Evolutionary conservation across 2,329 filamentous ascomycete genomes (phyloP), one percentile per base, ranked within the genome.

Genomic region (Harringtonia lauricola): DNA sequence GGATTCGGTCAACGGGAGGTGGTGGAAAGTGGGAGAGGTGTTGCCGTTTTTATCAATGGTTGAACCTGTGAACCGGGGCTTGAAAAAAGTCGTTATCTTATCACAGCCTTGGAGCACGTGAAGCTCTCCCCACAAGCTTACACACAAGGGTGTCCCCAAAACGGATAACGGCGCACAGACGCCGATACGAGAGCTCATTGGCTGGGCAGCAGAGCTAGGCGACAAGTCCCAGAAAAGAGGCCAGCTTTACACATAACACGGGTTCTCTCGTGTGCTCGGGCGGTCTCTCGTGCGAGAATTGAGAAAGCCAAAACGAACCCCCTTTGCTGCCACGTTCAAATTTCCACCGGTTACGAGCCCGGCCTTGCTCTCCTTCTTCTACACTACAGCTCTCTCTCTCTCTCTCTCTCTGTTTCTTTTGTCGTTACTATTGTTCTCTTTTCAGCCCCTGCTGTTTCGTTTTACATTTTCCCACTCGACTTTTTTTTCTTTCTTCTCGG

Each of bases 151-250:
- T 15, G 31, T 15, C 7, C 14, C 31, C 13, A 33, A 6, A 15
- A 17, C 13, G 31, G 31, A 33, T 7, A 15, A 33, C 31, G 17
- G 17, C 33, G 33, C 33, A 10, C 33, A 35, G 33, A 18, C 33
- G 15, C 33, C n/a, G 5, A 6, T 18, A 10, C 31, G 24, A 6
- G 7, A 26, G 24, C 24, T 26, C 24, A 6, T 26, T 6, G 24
- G 7, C n/a, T n/a, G n/a, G n/a, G n/a, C n/a, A n/a, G n/a, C n/a
- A n/a, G n/a, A n/a, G n/a, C n/a, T n/a, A n/a, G n/a, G 40, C n/a
- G 31, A 34, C 8, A 29, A 29, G 14, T 29, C 8, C 8, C 8
- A 8, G 17, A 42, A 34, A 50, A 52, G 41, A 53, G 51, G 51
- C 51, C 51, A 53, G 51, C 51, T 53, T 43, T n/a, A n/a, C n/a